phyloP scores from a whole-genome alignment of 441 rosid genomes.

The Raphanus hybrid region DNA sequence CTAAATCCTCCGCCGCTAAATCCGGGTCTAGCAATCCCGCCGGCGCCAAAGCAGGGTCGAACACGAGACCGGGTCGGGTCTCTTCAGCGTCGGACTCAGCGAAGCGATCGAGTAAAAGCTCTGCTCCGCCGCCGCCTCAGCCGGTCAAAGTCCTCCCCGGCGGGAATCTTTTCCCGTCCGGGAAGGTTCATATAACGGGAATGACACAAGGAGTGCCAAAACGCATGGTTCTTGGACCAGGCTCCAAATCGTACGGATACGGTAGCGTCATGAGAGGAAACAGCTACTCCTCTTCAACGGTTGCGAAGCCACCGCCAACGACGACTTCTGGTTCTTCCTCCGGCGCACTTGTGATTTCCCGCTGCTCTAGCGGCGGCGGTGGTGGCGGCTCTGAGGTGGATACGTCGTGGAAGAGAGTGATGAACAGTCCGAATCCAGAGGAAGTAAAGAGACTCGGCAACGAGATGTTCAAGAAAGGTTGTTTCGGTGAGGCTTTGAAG shows the following conservation, averaged over 20 bases:
- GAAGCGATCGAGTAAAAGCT: constrained; percentile 48
- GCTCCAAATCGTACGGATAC: constrained; percentile 78
- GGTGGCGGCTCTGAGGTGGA: constrained; percentile 24
- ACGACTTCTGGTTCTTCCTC: constrained; percentile 13
- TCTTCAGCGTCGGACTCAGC: constrained; percentile 56
- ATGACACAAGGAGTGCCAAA: constrained; percentile 50
- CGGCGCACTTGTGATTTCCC: constrained; percentile 24
- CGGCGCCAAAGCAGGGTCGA: constrained; percentile 34
- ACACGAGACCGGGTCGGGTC: constrained; percentile 43
- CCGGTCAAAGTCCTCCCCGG: constrained; percentile 62
- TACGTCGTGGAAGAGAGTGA: constrained; percentile 32
- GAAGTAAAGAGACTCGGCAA: constrained; percentile 73
- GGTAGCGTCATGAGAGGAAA: constrained; percentile 76
- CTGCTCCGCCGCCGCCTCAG: constrained; percentile 46
- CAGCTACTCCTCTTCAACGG: constrained; percentile 21
- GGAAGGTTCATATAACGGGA: constrained; percentile 64
- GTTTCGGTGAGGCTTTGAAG: constrained; percentile 69
- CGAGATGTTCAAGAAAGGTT: constrained; percentile 71
- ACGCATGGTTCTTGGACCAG: constrained; percentile 65
- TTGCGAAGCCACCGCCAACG: not conserved
- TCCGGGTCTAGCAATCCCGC: constrained; percentile 18
- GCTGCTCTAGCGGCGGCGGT: not conserved
- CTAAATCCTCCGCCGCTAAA: not conserved
- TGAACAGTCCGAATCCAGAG: constrained; percentile 53
- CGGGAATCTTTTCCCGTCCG: constrained; percentile 86